Evolutionary conservation across 306 rosid species (phyloP), one percentile per base, ranked within the genome.

Genomic region (Cotoneaster glaucophyllus): DNA sequence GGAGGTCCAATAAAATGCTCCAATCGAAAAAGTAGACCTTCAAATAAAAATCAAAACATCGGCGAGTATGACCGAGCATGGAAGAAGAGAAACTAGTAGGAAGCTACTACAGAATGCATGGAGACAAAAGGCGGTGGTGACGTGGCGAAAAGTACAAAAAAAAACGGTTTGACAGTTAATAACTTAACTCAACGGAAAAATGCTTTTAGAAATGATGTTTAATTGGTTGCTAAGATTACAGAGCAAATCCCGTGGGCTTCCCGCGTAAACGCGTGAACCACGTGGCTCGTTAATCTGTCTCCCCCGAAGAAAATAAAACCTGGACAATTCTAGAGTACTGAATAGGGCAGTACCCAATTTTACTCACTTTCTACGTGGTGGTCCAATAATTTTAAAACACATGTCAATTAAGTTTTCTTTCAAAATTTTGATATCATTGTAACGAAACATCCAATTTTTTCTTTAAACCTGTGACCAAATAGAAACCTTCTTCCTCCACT

Each of bases 131-230:
- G 18, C 19, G 61, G 25, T 3, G 65, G 6, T 62, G 61, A 71
- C 78, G 81, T 76, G 66, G 70, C 58, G 29, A n/a, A 3, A 22
- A 50, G 75, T 11, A 61, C 21, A 45, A 15, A 2, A 53, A 84
- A 82, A 87, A 86, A 68, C 90, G 88, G 86, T 26, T 67, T 84
- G 87, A 84, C 87, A 83, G 92, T 90, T 87, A 73, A 34, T 82
- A 79, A 11, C 7, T n/a, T 58, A 61, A 61, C 66, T 2, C 21
- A 26, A 61, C n/a, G 17, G 4, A 44, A 44, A 44, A 1, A 44
- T 26, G 66, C 37, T 25, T 61, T 61, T 25, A 0, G 64, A 26
- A 26, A 26, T 26, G 28, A 26, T 26, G 50, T 12, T 44, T 44
- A 3, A 11, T 12, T 25, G 9, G 48, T 6, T 50, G 2, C 14